phyloP scores from a whole-genome alignment of 768 basidiomycete species.

The Mycena maculata region DNA sequence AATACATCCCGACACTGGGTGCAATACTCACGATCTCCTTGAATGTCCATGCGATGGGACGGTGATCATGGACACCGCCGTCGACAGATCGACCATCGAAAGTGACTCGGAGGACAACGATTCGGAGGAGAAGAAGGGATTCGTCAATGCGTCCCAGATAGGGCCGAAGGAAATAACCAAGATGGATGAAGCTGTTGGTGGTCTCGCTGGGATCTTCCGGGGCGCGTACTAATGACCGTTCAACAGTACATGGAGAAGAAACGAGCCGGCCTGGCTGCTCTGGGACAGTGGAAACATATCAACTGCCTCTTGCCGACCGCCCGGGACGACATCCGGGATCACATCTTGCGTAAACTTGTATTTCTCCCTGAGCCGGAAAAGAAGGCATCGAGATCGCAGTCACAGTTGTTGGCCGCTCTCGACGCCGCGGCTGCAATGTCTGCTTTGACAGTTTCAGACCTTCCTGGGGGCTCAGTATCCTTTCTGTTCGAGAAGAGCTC shows the following conservation, averaged over 20 bases:
- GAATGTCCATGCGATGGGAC: conserved; percentile 75
- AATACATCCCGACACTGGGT: conserved; percentile 80
- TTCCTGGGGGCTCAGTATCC: conserved; percentile 77
- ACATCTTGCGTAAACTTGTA: conserved; percentile 67
- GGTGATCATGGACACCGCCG: conserved; percentile 41
- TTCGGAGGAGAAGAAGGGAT: conserved; percentile 54
- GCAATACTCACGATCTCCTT: conserved; percentile 94
- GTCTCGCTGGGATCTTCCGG: background rate
- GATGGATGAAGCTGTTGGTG: conserved; percentile 64
- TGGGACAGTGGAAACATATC: conserved; percentile 89
- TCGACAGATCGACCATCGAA: conserved; percentile 44
- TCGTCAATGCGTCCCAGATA: conserved; percentile 75
- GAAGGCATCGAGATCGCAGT: conserved; percentile 33
- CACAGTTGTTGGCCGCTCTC: conserved; percentile 59
- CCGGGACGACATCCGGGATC: conserved; percentile 69
- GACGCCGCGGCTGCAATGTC: conserved; percentile 54
- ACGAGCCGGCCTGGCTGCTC: conserved; percentile 72
- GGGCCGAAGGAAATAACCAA: conserved; percentile 56
- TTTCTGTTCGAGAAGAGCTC: conserved; percentile 79
- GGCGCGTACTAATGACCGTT: conserved; percentile 23
- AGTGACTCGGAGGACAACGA: conserved; percentile 41
- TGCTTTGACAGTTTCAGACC: conserved; percentile 47
- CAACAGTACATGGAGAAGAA: conserved; percentile 74
- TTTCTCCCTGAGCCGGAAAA: conserved; percentile 37
- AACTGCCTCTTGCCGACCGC: conserved; percentile 68